Base-by-base conservation (phyloP, 768 basidiomycete species). In the Dentipellis fragilis region DNA sequence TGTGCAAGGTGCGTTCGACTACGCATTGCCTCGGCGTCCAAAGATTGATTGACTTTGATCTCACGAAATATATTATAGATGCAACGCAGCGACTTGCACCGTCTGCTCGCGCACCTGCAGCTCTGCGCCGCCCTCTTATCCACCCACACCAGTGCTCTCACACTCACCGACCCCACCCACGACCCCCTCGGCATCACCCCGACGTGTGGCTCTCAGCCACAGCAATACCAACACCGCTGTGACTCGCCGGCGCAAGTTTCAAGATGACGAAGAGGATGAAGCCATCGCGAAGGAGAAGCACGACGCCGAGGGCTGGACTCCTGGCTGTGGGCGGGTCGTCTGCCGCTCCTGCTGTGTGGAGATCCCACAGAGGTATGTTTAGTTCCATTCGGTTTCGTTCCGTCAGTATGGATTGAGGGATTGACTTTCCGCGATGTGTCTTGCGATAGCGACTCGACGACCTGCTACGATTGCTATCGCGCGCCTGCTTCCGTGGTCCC, bases 91-190 rank as follows among this genome's bases (percentile, higher is more conserved):
- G 45, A 70, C 65, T 16, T 73, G 72, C 52, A 59, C 64, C 3
- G 65, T 73, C 45, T 73, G 72, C 50, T 61, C 73, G 14, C 65
- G 72, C 11, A 74, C 66, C 23, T 73, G 72, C 49, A 70, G 68
- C 22, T 71, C 66, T 0, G 68, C 64, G 14, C 67, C 66, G 2
- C 57, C 64, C 11, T 73, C 70, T 36, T 52, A 64, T 19, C 71
- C 72, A 21, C 69, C 72, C 1, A 73, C 72, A 1, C 72, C 71
- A 2, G 67, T 67, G 19, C 66, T 72, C 50, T 71, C 69, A 2
- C 64, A 65, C 39, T 68, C 70, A 4, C 65, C 72, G 7, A 68
- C 68, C 34, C 65, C 61, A 11, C 57, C 68, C 9, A 51, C 57
- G 1, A 58, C 64, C 0, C 54, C 54, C 0, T 40, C 21, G 4